Evolutionary conservation across 2,329 filamentous ascomycete genomes (phyloP).

Genomic region (Aspergillus calidoustus): DNA sequence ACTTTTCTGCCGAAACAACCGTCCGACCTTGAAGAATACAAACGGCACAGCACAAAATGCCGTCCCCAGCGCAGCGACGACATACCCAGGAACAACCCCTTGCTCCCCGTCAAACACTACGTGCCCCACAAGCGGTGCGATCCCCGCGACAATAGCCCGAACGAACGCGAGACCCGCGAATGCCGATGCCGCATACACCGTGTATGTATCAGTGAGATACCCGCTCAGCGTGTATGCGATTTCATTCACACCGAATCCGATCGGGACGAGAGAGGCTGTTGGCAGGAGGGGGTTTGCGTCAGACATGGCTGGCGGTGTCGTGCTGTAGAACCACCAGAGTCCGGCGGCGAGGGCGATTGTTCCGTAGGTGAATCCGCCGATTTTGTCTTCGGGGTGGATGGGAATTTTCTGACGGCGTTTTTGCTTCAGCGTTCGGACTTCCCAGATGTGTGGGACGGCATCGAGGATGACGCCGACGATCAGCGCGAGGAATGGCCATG

Average conservation of each 20-base stretch:
- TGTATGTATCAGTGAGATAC: constrained; percentile 27
- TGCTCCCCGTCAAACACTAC: constrained; percentile 14
- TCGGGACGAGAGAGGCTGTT: constrained; percentile 12
- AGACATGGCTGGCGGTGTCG: constrained; percentile 5
- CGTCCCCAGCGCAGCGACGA: constrained; percentile 22
- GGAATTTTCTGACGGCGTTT: neutral
- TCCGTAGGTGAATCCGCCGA: constrained; percentile 21
- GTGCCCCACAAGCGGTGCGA: constrained; percentile 19
- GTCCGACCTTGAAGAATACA: constrained; percentile 21
- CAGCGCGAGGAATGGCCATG: constrained; percentile 38
- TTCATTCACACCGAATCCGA: constrained; percentile 22
- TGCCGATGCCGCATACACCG: constrained; percentile 21
- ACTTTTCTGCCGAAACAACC: constrained; percentile 18
- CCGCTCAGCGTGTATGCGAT: constrained; percentile 17
- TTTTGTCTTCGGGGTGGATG: constrained; percentile 26
- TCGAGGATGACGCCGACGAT: constrained; percentile 4
- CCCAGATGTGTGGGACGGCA: neutral
- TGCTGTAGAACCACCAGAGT: constrained; percentile 10
- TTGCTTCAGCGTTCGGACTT: neutral
- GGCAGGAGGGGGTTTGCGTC: constrained; percentile 2
- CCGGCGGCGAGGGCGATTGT: constrained; percentile 16
- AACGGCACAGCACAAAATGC: constrained; percentile 22
- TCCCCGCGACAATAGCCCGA: constrained; percentile 16
- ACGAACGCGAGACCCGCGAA: constrained; percentile 20
- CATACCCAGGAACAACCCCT: constrained; percentile 14